Base-by-base conservation (phyloP, 192 early-diverging fungal genomes). In the Backusella sp. region DNA sequence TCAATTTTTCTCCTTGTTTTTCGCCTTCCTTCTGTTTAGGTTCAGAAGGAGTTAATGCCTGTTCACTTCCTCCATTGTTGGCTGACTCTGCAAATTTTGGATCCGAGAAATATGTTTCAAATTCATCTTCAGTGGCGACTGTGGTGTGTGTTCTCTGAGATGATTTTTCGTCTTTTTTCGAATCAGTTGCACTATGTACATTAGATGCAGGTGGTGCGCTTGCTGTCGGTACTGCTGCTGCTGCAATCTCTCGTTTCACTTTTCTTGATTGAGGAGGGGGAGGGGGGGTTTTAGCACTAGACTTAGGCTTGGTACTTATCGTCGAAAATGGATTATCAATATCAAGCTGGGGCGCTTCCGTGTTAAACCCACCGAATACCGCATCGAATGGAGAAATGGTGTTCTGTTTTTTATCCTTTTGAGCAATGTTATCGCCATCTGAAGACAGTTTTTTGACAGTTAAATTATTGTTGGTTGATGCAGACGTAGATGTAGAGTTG, bases 41-140 rank as follows among this genome's bases (percentile, higher is more conserved):
- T 36, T 69, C 56, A 26, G 26, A 28, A 14, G 56, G 56, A 62
- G 56, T 69, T 69, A 19, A 8, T 21, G 26, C 68, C 36, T 69
- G 35, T 23, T 69, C 37, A 41, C 21, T 37, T 26, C 36, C 68
- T 41, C 68, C 37, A 41, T 69, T 37, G n/a, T 62, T 62, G 56
- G 56, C 21, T 9, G 56, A 62, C 23, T 62, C 56, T 26, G 56
- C 56, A 28, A 62, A 62, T 28, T 62, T 62, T 37, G 44, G 44
- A 36, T 73, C 76, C 35, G 76, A 81, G 68, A 82, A 82, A 6
- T 77, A 77, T 19, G 73, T 49, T 6, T 82, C 81, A 56, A 82
- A 82, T 53, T 79, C 77, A 65, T 75, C 77, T 37, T 72, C 69
- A n/a, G 52, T 56, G 30, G 76, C 35, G 11, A 53, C 15, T 32